Evolutionary conservation across 176 grass and related monocot species (phyloP).

Genomic region (Oryza meridionalis): DNA sequence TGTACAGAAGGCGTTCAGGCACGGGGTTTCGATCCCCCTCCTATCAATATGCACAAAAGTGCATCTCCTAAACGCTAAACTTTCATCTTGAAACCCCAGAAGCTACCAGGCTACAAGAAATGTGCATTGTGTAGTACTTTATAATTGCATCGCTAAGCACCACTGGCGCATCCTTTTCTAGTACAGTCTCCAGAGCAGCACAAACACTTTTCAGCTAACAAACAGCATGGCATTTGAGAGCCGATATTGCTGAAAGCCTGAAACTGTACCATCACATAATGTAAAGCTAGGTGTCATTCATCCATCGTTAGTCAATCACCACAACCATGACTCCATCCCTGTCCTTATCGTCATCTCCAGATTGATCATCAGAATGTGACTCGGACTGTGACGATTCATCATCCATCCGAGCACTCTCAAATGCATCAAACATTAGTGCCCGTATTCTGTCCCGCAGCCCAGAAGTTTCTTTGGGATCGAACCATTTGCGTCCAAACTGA

Average conservation of each 20-base stretch:
- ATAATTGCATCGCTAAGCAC: background rate
- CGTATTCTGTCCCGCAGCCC: slow-evolving; percentile 41
- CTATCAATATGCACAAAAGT: background rate
- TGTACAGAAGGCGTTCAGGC: background rate
- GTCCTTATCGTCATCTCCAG: slow-evolving; percentile 13
- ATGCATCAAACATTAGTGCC: slow-evolving; percentile 40
- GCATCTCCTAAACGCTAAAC: background rate
- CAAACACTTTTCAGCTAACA: too few relatives aligned
- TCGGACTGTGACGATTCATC: slow-evolving; percentile 13
- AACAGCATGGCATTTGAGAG: background rate
- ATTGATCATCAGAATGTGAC: background rate
- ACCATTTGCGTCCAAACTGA: slow-evolving; percentile 71
- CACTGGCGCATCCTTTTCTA: background rate
- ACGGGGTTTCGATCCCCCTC: background rate
- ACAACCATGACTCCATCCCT: background rate
- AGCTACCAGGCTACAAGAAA: background rate
- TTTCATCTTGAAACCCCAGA: background rate
- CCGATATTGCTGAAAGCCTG: background rate
- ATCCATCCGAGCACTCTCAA: slow-evolving; percentile 28
- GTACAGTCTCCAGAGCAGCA: background rate
- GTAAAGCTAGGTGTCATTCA: background rate
- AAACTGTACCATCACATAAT: background rate
- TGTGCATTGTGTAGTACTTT: background rate
- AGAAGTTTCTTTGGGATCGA: slow-evolving; percentile 44
- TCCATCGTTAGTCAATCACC: slow-evolving; percentile 21